Evolutionary conservation across 2,329 filamentous ascomycete species (phyloP).

Genomic region (Fusarium fujikuroi): DNA sequence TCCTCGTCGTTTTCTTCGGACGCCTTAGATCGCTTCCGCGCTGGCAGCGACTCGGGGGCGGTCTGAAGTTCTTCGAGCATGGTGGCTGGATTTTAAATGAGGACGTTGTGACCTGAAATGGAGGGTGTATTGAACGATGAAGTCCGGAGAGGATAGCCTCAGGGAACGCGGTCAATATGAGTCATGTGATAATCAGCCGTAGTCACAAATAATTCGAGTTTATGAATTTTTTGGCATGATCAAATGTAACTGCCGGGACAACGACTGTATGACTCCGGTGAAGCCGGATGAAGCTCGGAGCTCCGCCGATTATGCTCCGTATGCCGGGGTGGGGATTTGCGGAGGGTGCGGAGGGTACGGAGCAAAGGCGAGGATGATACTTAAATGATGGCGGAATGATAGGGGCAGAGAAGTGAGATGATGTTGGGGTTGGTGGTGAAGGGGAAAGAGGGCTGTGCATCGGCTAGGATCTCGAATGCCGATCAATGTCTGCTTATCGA

Average conservation of each 20-base stretch:
- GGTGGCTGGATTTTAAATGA: neutral
- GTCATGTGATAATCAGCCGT: neutral
- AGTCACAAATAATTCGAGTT: neutral
- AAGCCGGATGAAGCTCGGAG: neutral
- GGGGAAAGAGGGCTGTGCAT: conserved; percentile 18
- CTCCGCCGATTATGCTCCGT: conserved; percentile 16
- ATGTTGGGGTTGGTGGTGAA: conserved; percentile 24
- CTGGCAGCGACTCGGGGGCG: neutral
- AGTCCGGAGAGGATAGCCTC: neutral
- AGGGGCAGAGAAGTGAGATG: neutral
- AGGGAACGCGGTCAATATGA: neutral
- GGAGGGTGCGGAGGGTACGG: conserved; percentile 12
- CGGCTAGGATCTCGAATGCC: conserved; percentile 8
- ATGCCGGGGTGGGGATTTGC: conserved; percentile 11
- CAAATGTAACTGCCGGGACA: neutral
- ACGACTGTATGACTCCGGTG: neutral
- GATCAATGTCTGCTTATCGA: conserved; percentile 22
- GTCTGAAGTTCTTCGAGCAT: conserved; percentile 25
- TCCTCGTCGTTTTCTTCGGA: conserved; percentile 50
- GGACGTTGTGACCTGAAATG: neutral
- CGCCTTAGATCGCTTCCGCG: conserved; percentile 41
- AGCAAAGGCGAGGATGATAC: conserved; percentile 8
- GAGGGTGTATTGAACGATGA: neutral
- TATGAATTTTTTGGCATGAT: neutral
- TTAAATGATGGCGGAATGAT: neutral